Evolutionary conservation across 1,139 yeast species (phyloP).

Genomic region (Arxiozyma bovina): DNA sequence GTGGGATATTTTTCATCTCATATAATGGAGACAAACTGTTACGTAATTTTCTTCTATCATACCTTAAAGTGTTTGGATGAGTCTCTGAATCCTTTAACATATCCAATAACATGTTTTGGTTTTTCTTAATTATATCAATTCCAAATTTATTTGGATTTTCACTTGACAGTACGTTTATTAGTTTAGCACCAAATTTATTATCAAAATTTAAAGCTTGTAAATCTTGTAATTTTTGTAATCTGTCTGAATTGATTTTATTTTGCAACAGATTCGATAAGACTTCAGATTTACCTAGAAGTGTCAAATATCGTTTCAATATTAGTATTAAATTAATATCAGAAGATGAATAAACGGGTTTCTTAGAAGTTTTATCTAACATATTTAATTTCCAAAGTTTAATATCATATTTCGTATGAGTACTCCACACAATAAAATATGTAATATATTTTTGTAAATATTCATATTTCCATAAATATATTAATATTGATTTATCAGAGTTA

Average conservation of each 20-base stretch:
- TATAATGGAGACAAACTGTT: constrained; percentile 3
- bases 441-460: constrained; percentile 39
- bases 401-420: constrained; percentile 28
- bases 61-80: neutral
- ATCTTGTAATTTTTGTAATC: constrained; percentile 10
- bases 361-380: constrained; percentile 13
- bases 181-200: constrained; percentile 6
- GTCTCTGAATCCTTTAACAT: constrained; percentile 1
- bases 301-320: constrained; percentile 16
- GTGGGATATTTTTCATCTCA: constrained; percentile 14
- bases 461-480: constrained; percentile 38
- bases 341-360: constrained; percentile 19
- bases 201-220: constrained; percentile 16
- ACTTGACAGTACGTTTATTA: constrained; percentile 10
- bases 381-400: constrained; percentile 32
- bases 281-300: constrained; percentile 12
- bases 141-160: constrained; percentile 11
- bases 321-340: constrained; percentile 17
- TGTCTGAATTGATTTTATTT: constrained; percentile 13
- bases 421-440: constrained; percentile 37
- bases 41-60: neutral
- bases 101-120: constrained; percentile 1
- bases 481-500: constrained; percentile 27
- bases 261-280: constrained; percentile 11
- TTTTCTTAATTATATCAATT: constrained; percentile 8